These are phyloP conservation scores for Cordyceps tenuipes DNA, from an alignment of 2,329 filamentous ascomycete genomes.

Conservation along the genomic window DNA sequence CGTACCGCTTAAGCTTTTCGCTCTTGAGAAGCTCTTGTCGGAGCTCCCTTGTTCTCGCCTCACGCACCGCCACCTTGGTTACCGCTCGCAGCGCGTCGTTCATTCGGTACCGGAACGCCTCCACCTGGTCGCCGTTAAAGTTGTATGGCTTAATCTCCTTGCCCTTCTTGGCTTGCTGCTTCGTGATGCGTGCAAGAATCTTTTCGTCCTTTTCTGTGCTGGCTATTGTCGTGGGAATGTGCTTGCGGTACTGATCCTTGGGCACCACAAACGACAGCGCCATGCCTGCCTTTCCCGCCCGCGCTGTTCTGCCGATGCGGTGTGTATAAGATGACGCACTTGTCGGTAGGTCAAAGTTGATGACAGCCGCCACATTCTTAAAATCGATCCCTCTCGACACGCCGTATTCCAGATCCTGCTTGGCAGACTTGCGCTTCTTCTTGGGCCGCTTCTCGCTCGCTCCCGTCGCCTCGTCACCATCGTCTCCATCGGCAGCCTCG, in stretches of 20 bases:
- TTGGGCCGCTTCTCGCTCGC: conserved; percentile 27
- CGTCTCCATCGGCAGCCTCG: conserved; percentile 35
- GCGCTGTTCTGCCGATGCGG: conserved; percentile 85
- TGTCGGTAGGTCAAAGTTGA: conserved; percentile 93
- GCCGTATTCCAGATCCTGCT: conserved; percentile 78
- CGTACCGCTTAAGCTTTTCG: conserved; percentile 73
- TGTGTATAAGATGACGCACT: conserved; percentile 93
- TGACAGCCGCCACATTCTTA: conserved; percentile 84
- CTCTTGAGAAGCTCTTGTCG: conserved; percentile 85
- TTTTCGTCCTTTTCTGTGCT: conserved; percentile 77
- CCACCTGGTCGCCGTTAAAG: conserved; percentile 90
- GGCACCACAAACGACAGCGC: conserved; percentile 93
- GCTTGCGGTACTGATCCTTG: conserved; percentile 72
- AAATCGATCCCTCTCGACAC: conserved; percentile 94
- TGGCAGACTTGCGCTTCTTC: conserved; percentile 58
- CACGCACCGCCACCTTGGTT: conserved; percentile 80
- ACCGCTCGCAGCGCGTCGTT: conserved; percentile 85
- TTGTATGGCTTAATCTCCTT: conserved; percentile 82
- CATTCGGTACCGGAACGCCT: conserved; percentile 91
- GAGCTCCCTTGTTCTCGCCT: conserved; percentile 81
- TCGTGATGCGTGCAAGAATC: conserved; percentile 69
- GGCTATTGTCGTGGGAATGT: conserved; percentile 73
- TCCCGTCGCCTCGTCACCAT: conserved; percentile 19
- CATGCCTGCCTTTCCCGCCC: conserved; percentile 87
- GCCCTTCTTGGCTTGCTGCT: conserved; percentile 68